Conservation (phyloP, 2,329 filamentous ascomycete species). For the Fusarium kyushuense region DNA sequence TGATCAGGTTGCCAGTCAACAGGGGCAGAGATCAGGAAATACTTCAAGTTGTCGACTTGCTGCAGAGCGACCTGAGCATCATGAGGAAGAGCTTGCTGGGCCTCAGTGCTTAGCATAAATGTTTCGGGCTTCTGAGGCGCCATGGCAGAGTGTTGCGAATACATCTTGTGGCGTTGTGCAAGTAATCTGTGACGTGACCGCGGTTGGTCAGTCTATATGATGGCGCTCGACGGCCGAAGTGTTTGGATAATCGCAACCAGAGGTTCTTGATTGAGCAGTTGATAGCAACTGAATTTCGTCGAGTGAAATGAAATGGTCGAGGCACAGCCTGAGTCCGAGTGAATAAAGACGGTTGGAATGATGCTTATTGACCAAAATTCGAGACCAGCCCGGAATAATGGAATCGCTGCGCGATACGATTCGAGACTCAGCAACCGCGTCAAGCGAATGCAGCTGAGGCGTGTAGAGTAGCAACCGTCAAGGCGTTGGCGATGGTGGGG, state of each 20-base stretch:
- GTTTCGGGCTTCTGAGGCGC: slow-evolving; percentile 97
- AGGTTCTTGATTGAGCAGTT: slow-evolving; percentile 12
- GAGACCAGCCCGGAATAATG: slow-evolving; percentile 63
- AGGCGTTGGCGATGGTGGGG: slow-evolving; percentile 52
- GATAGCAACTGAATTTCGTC: slow-evolving; percentile 17
- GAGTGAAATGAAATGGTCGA: slow-evolving; percentile 41
- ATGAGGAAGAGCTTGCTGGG: slow-evolving; percentile 93
- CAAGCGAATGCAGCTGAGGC: slow-evolving; percentile 57
- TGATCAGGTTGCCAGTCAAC: slow-evolving; percentile 98
- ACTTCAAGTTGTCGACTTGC: slow-evolving; percentile 99
- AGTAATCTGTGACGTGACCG: slow-evolving; percentile 47
- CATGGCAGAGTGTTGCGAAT: slow-evolving; percentile 87
- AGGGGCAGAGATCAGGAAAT: slow-evolving; percentile 98
- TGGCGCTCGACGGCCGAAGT: slow-evolving; percentile 37
- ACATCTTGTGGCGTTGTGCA: slow-evolving; percentile 67
- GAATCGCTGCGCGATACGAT: slow-evolving; percentile 49
- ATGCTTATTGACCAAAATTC: slow-evolving; percentile 51
- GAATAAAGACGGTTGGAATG: slow-evolving; percentile 45
- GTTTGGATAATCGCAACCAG: slow-evolving; percentile 31
- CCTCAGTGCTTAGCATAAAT: slow-evolving; percentile 97
- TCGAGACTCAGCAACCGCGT: slow-evolving; percentile 57
- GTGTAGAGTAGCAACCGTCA: slow-evolving; percentile 55
- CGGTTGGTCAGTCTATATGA: slow-evolving; percentile 42
- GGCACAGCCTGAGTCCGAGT: slow-evolving; percentile 53
- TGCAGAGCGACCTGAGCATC: slow-evolving; percentile 97